Base-by-base conservation (phyloP, 441 rosid genomes). In the Erysimum cheiri region DNA sequence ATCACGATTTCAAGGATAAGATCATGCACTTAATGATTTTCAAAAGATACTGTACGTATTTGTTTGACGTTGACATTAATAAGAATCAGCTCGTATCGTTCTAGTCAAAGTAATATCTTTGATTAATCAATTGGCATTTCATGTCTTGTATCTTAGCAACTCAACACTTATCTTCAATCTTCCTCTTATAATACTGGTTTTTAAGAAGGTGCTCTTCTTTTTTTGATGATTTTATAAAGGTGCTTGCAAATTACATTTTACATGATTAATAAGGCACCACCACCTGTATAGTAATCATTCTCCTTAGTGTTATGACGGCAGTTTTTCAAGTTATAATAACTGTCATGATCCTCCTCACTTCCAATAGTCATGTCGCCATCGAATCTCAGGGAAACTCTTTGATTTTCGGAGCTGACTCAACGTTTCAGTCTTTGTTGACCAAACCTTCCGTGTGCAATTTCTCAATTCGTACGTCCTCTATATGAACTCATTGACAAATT, bases 361-460 rank as follows among this genome's bases (percentile, higher is more conserved):
- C 28, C 0, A 44, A 46, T 46, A 44, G 31, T 4, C 14, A 49
- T 2, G 24, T 22, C 24, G 24, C 32, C 32, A 24, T 49, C 15
- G 15, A 49, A 24, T 49, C 55, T 48, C 28, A 19, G 53, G 12
- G 53, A 48, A 47, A 8, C 29, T 48, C 17, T 14, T 14, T 44
- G 22, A 44, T 44, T 6, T n/a, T 55, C 13, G n/a, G 36, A 40
- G 49, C 12, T 46, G 31, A 60, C 39, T 2, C n/a, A 44, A 60
- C 53, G 53, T 43, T 43, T 39, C 14, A 24, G 26, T 60, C 2
- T 29, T 33, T 3, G 44, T 48, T 64, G 69, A 48, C 19, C 32
- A 64, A 47, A 64, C 32, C 44, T 47, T 48, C 22, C 57, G 33
- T 48, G 46, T 33, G 22, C 57, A 64, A 64, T 7, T 46, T 64